These are phyloP conservation scores for Cordyceps cateniannulata DNA, from an alignment of 2,329 filamentous ascomycete genomes.

Conservation along the genomic window DNA sequence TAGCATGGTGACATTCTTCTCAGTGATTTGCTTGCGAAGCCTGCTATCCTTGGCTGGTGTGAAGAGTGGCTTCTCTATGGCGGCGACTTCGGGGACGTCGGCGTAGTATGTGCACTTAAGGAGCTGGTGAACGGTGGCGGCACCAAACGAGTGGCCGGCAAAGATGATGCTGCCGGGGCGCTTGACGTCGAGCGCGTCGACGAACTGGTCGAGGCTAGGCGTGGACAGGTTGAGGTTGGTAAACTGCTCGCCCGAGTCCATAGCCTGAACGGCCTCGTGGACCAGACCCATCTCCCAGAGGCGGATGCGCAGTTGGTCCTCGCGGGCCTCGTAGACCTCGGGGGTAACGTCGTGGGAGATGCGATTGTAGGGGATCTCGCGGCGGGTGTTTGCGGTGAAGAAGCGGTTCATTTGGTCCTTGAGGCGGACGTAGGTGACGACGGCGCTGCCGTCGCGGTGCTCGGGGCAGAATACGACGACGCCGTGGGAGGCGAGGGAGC, in stretches of 20 bases:
- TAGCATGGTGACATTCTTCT: slow-evolving; percentile 58
- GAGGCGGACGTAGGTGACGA: slow-evolving; percentile 64
- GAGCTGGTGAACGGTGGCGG: slow-evolving; percentile 66
- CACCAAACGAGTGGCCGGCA: slow-evolving; percentile 76
- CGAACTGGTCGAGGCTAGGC: slow-evolving; percentile 51
- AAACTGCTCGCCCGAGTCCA: slow-evolving; percentile 50
- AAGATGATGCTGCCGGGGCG: slow-evolving; percentile 68
- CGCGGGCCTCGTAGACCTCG: slow-evolving; percentile 60
- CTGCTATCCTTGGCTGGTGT: slow-evolving; percentile 46
- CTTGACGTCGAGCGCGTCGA: slow-evolving; percentile 57
- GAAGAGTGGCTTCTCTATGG: slow-evolving; percentile 54
- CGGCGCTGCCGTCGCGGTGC: slow-evolving; percentile 74
- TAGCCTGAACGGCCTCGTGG: slow-evolving; percentile 59
- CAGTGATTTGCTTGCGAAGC: slow-evolving; percentile 61
- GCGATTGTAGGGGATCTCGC: slow-evolving; percentile 40
- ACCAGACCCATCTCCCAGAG: slow-evolving; percentile 72
- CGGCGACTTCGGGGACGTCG: slow-evolving; percentile 36
- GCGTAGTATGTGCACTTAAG: slow-evolving; percentile 73
- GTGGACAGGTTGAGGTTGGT: slow-evolving; percentile 48
- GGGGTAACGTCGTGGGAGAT: slow-evolving; percentile 57
- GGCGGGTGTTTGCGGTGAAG: slow-evolving; percentile 21
- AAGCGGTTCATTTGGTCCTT: slow-evolving; percentile 39
- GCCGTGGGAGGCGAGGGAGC: slow-evolving; percentile 73
- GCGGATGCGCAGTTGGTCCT: slow-evolving; percentile 67
- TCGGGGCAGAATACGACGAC: slow-evolving; percentile 76